Conservation (phyloP, 352 stramenopile genomes). For the Pythium dissimile region DNA sequence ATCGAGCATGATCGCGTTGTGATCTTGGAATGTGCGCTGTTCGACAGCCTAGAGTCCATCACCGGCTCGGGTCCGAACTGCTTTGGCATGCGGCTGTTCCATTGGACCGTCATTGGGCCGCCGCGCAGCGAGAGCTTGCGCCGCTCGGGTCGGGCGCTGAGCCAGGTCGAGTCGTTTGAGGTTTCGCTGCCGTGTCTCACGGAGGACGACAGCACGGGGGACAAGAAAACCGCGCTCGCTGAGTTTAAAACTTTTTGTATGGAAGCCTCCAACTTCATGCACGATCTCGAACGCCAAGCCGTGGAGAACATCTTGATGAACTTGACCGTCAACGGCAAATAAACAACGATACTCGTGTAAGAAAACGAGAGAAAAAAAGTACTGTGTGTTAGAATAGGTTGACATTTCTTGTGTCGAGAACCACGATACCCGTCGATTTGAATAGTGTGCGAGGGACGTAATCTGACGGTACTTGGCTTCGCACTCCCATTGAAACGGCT, state of each 20-base stretch:
- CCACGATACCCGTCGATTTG: no score
- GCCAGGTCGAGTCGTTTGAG: conserved; percentile 6
- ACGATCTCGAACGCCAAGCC: background rate
- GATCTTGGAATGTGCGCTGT: conserved; percentile 1
- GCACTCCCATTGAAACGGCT: no score
- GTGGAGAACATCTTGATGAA: conserved; percentile 7
- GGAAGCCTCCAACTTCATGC: background rate
- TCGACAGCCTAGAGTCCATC: background rate
- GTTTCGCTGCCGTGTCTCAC: background rate
- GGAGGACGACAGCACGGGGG: background rate
- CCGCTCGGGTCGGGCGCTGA: background rate
- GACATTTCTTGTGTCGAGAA: no score
- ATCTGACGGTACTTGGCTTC: no score
- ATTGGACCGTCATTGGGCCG: conserved; percentile 4
- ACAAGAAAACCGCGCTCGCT: background rate
- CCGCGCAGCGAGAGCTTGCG: background rate
- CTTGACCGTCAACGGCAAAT: background rate
- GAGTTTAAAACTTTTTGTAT: background rate
- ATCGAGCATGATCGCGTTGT: conserved; percentile 1
- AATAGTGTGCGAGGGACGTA: no score
- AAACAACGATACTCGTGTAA: no score
- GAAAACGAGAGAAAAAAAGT: no score
- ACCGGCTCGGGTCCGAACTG: background rate
- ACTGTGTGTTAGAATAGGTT: no score
- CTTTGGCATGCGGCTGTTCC: background rate